Evolutionary conservation across 2,329 filamentous ascomycete genomes (phyloP).

Genomic region (Fusarium sacchari): DNA sequence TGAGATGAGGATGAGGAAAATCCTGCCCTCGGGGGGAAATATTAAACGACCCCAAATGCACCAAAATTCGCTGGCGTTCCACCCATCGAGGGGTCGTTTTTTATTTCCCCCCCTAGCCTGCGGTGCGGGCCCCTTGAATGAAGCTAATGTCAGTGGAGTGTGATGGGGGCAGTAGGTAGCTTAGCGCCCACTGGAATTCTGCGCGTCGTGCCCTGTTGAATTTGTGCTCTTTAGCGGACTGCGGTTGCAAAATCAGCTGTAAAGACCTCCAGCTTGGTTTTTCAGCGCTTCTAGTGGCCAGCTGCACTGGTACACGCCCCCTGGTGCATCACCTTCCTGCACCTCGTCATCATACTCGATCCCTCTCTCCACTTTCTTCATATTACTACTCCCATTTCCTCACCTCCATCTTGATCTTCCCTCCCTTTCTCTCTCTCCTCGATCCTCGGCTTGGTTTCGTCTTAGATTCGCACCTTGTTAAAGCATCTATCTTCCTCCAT

Average conservation of each 20-base stretch:
- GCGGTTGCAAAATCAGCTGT: constrained; percentile 31
- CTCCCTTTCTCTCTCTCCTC: constrained; percentile 25
- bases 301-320: constrained; percentile 34
- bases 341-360: constrained; percentile 45
- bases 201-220: constrained; percentile 16
- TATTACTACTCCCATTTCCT: constrained; percentile 40
- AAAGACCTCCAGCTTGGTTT: constrained; percentile 33
- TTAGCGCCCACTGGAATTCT: constrained; percentile 30
- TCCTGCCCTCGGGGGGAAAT: no score
- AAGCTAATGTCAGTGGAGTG: constrained; percentile 31
- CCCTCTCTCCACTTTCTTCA: constrained; percentile 39
- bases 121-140: constrained; percentile 19
- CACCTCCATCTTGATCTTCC: constrained; percentile 28
- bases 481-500: constrained; percentile 26
- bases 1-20: constrained; percentile 25
- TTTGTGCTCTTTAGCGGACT: constrained; percentile 22
- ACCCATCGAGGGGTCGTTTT: no score
- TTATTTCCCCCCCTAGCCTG: no score
- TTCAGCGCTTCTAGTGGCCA: constrained; percentile 22
- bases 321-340: constrained; percentile 36
- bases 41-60: no score
- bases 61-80: no score
- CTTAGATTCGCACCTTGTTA: constrained; percentile 32
- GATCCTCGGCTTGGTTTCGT: constrained; percentile 38
- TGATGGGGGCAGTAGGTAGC: constrained; percentile 13